Evolutionary conservation across 805 yeast species (phyloP).

Genomic region (Ogataea glucozyma): DNA sequence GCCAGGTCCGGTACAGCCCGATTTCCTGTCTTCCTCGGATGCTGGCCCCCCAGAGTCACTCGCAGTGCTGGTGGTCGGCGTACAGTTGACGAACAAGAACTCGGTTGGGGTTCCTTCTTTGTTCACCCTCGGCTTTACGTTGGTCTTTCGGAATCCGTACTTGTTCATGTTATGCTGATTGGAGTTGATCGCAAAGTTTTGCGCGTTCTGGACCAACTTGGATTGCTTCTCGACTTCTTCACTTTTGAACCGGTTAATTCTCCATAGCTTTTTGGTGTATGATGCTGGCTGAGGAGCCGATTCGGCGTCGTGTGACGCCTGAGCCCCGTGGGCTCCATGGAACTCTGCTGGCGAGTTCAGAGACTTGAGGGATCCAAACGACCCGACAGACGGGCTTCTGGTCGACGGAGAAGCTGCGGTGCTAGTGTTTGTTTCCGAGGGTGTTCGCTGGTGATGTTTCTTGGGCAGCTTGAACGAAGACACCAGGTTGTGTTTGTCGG

Average conservation of each 20-base stretch:
- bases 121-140: conserved; percentile 33
- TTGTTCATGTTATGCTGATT: conserved; percentile 25
- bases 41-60: background rate
- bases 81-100: conserved; percentile 37
- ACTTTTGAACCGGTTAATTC: conserved; percentile 31
- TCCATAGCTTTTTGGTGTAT: conserved; percentile 32
- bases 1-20: conserved; percentile 12
- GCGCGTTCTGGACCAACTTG: conserved; percentile 30
- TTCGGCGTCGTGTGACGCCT: background rate
- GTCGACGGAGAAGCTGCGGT: background rate
- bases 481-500: conserved; percentile 1
- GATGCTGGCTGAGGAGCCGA: conserved; percentile 7
- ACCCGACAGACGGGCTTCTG: background rate
- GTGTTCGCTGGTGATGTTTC: conserved; percentile 12
- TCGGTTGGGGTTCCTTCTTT: conserved; percentile 36
- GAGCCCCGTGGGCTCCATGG: no score
- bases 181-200: conserved; percentile 20
- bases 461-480: conserved; percentile 16
- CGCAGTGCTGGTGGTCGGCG: conserved; percentile 20
- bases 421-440: background rate
- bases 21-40: conserved; percentile 18
- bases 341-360: background rate
- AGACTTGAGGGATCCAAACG: background rate
- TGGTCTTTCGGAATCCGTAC: conserved; percentile 31
- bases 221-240: conserved; percentile 38